Evolutionary conservation across 176 grass and related monocot species (phyloP), one percentile per base, ranked within the genome.

Genomic region (Hordeum vulgare): DNA sequence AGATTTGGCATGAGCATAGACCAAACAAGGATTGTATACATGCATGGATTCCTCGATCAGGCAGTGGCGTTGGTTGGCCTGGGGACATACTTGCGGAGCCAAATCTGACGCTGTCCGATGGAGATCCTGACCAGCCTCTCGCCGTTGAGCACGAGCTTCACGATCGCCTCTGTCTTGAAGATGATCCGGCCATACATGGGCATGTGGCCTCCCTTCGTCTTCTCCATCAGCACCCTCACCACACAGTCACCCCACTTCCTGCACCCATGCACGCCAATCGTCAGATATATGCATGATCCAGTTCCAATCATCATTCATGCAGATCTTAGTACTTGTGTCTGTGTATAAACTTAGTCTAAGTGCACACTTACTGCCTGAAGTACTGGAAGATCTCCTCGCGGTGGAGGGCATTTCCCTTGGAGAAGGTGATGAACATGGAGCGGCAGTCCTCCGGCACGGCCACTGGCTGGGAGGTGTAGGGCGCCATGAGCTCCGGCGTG

Each of bases 321-420:
- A 15, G 3, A 44, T 44, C 42, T 44, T 44, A 31, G 31, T 31
- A 44, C 3, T n/a, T n/a, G 13, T 14, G 3, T 3, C 3, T 47
- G 4, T 15, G 12, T 47, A 12, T 47, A 12, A 47, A 47, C 44
- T 5, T 5, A 45, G 14, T 54, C 0, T 20, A 0, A 8, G 51
- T 54, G 51, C 51, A 54, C 51, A 54, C 51, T 71, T 81, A 94
- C 94, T 89, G 25, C 6, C 45, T 94, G 68, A 94, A 97, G 75
- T 97, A 85, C 20, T 86, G 61, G 6, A 74, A 80, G 23, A 97
- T 92, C 37, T 94, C 86, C 6, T 88, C 85, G 12, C 85, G 78
- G 1, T 34, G 65, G 2, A 94, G 28, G 8, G 87, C 26, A 11
- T 79, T 56, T 1, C 85, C 91, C 45, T 40, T 72, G 0, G 89